phyloP scores from a whole-genome alignment of 2,329 filamentous ascomycete species.

The Sclerotiophoma versabilis region DNA sequence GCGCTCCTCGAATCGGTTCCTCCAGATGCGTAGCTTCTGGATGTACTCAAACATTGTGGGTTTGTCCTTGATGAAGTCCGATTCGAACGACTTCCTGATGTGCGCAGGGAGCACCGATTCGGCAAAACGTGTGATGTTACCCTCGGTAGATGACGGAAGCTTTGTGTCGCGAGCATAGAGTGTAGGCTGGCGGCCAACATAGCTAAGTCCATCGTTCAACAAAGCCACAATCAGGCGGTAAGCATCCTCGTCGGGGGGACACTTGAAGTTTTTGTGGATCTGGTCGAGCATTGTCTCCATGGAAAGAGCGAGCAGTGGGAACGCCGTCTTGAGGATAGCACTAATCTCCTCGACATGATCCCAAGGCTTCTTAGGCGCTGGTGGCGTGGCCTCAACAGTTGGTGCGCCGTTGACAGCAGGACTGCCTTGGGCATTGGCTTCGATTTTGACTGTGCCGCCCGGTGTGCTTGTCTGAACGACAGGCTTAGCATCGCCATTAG shows the following conservation, averaged over 20 bases:
- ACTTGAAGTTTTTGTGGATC: constrained; percentile 99
- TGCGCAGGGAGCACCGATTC: constrained; percentile 94
- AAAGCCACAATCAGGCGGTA: constrained; percentile 97
- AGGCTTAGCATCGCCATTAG: constrained; percentile 57
- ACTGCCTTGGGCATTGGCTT: constrained; percentile 46
- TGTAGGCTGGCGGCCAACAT: constrained; percentile 84
- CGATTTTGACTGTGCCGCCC: constrained; percentile 49
- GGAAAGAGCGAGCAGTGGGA: constrained; percentile 90
- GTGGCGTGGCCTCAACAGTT: constrained; percentile 31
- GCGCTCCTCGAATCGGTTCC: constrained; percentile 97
- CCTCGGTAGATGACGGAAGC: constrained; percentile 86
- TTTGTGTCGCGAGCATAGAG: constrained; percentile 92
- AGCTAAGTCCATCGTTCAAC: constrained; percentile 92
- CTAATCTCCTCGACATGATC: constrained; percentile 96
- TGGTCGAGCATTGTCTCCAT: constrained; percentile 99
- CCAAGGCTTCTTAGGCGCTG: constrained; percentile 78
- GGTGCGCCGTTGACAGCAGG: constrained; percentile 32
- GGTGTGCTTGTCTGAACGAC: constrained; percentile 55
- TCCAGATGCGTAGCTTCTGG: constrained; percentile 92
- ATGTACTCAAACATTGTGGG: constrained; percentile 99
- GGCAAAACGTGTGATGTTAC: constrained; percentile 94
- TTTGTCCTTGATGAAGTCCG: constrained; percentile 94
- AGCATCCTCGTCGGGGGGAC: constrained; percentile 95
- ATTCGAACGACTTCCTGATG: constrained; percentile 94
- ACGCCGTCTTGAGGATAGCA: constrained; percentile 93